Evolutionary conservation across 768 basidiomycete genomes (phyloP).

Genomic region (Arthromyces matolae): DNA sequence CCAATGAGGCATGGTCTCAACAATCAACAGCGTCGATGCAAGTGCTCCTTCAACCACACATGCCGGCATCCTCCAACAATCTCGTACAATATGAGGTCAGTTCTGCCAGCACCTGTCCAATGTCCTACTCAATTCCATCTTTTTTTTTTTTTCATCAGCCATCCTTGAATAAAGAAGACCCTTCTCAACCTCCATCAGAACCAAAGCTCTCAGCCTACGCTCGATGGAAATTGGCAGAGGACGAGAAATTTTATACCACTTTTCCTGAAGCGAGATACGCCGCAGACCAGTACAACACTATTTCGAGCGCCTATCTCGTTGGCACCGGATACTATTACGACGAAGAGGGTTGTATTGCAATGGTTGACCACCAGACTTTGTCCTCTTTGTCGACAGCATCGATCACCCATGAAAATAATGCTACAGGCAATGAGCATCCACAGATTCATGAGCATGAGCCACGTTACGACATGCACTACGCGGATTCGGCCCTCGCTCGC

Average conservation of each 20-base stretch:
- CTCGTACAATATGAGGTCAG: conserved; percentile 7
- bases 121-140: background rate
- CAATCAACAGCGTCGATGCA: too few species aligned
- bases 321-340: conserved; percentile 15
- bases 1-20: conserved; percentile 2
- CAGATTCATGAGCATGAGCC: background rate
- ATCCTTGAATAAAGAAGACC: conserved; percentile 7
- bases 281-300: conserved; percentile 14
- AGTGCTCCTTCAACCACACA: too few species aligned
- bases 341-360: conserved; percentile 5
- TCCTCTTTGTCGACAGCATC: background rate
- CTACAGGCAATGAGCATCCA: background rate
- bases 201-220: conserved; percentile 25
- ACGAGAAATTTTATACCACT: conserved; percentile 35
- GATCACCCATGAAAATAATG: background rate
- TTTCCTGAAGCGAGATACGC: conserved; percentile 33
- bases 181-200: too few species aligned
- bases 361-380: background rate
- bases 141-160: conserved; percentile 7
- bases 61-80: conserved; percentile 4
- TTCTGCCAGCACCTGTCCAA: background rate
- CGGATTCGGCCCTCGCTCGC: background rate
- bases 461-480: background rate
- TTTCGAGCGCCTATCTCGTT: conserved; percentile 11
- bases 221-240: conserved; percentile 33